Base-by-base conservation (phyloP, 1,139 yeast genomes). In the Suhomyces bribrorum region DNA sequence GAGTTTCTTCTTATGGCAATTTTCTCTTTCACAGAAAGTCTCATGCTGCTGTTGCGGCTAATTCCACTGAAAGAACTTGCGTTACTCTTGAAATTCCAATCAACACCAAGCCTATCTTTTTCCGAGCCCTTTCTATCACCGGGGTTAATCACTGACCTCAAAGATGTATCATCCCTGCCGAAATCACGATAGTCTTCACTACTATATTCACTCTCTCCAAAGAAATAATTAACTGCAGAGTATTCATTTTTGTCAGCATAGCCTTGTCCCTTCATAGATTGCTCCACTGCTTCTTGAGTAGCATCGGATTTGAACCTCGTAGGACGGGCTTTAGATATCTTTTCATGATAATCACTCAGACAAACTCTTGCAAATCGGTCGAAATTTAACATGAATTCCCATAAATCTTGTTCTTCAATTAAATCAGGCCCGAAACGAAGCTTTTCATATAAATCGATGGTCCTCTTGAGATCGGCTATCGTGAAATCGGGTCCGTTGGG, bases 371-470 rank as follows among this genome's bases (percentile, higher is more conserved):
- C 53, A 36, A 50, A 39, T 27, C 45, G 45, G 29, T 50, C 53
- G 29, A 50, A 49, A 37, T 47, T 48, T 22, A 50, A 32, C 73
- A 89, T 77, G 50, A 87, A 82, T 29, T 66, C 70, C 26, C 80
- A 63, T 52, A 89, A 79, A 34, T 84, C 83, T 2, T 61, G 65
- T 45, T 84, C 83, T 1, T 73, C 61, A 11, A 88, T 78, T 14
- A 81, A 71, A 16, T 71, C 61, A 1, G 85, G 85, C 1, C 94
- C 78, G 57, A 81, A 90, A 44, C 89, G 68, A 26, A 84, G 71
- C 34, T 68, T 67, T 48, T 89, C 96, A 60, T 88, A 89, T n/a
- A 78, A 59, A 1, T 63, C 65, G 8, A 83, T 62, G 46, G 83
- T 52, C 25, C 48, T 53, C 26, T 47, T 62, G n/a, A 58, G 54